Evolutionary conservation across 352 stramenopile genomes (phyloP), one percentile per base, ranked within the genome.

Genomic region (Pythium vanterpoolii): DNA sequence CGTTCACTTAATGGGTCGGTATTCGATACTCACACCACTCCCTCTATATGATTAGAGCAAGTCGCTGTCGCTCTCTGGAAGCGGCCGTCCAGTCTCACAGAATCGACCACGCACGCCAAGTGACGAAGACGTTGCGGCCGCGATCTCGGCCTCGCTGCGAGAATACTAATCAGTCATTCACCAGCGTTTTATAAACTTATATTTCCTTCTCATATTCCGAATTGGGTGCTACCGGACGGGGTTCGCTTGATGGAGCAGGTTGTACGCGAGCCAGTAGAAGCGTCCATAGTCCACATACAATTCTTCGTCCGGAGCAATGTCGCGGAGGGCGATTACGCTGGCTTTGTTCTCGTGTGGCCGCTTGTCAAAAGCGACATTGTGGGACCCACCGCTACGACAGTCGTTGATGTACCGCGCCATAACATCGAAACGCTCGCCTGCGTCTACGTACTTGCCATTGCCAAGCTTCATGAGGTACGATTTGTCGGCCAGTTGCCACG

Each of bases 211-310:
- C 13, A 42, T 34, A n/a, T 10, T 56, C 16, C 28, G 21, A 23
- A 30, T 33, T 19, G 23, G 24, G 44, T n/a, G 18, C 71, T 77
- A 87, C 46, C 73, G 66, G 23, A 91, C 71, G 26, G 77, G 78
- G 33, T 68, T 75, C 27, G 76, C 70, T 10, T 76, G 76, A 42
- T 88, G 75, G 60, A 83, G 66, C 33, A 91, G 64, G 58, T 91
- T 91, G 71, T 89, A 87, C 14, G 71, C 81, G 33, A 91, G 45
- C 84, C 84, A 94, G 66, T 94, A 94, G 19, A 87, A 71, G 28
- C 90, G 86, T 4, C 85, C 85, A 53, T 95, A 95, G 62, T 92
- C 75, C 18, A 86, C 85, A 55, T 81, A 95, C 26, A 95, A 60
- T 64, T 95, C 85, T 50, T 92, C 81, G 30, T 67, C 78, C 0